These are phyloP conservation scores for Lolium rigidum DNA, from an alignment of 176 grass and related monocot species.

Conservation along the genomic window DNA sequence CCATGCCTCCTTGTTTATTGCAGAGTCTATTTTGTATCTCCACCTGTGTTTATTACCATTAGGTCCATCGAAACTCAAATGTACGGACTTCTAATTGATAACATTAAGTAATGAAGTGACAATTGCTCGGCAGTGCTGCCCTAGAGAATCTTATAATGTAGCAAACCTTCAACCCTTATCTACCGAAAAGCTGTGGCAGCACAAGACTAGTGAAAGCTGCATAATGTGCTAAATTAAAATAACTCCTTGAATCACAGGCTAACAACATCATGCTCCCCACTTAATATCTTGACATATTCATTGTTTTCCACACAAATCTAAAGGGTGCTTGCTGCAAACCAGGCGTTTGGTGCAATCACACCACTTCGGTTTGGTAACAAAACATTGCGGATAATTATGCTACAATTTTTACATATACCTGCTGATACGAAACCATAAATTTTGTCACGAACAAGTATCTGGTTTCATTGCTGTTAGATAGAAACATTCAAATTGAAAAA, in stretches of 20 bases:
- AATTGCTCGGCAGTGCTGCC: slow-evolving; percentile 11
- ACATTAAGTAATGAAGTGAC: neutral
- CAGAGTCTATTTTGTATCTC: slow-evolving; percentile 61
- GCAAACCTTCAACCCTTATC: neutral
- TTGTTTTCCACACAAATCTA: slow-evolving; percentile 27
- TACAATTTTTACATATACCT: neutral
- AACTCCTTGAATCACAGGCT: slow-evolving; percentile 4
- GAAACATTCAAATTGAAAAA: neutral
- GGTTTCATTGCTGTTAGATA: slow-evolving; percentile 3
- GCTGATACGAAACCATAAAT: neutral
- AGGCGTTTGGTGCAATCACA: slow-evolving; percentile 12
- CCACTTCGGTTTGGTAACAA: neutral
- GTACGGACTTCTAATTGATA: slow-evolving; percentile 15
- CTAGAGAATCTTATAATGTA: neutral
- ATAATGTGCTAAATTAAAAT: slow-evolving; percentile 11
- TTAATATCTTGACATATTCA: slow-evolving; percentile 19
- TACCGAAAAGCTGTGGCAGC: neutral
- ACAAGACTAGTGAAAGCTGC: neutral
- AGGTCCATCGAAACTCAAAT: slow-evolving; percentile 18
- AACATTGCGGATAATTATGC: neutral
- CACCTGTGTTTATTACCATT: slow-evolving; percentile 50
- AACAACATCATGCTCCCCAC: neutral
- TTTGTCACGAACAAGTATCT: slow-evolving; percentile 28
- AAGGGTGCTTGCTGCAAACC: slow-evolving; percentile 10
- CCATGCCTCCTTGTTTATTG: slow-evolving; percentile 70